Conservation (phyloP, 768 basidiomycete species). For the Gautieria morchelliformis region DNA sequence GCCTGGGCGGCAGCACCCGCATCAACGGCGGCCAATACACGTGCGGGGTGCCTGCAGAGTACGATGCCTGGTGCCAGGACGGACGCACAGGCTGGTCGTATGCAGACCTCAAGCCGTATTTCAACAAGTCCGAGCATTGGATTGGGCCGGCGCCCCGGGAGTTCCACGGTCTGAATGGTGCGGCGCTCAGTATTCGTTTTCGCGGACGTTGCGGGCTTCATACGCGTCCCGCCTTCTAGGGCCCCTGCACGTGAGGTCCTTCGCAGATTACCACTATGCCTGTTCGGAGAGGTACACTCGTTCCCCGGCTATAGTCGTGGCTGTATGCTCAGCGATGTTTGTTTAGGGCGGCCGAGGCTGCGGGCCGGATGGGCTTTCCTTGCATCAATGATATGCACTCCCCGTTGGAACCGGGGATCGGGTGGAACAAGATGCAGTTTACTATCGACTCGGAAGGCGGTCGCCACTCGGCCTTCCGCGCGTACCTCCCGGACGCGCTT, state of each 20-base stretch:
- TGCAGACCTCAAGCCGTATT: too few species aligned
- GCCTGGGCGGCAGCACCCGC: slow-evolving; percentile 10
- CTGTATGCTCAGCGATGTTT: neutral
- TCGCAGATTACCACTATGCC: neutral
- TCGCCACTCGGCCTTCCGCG: too few species aligned
- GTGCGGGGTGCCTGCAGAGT: slow-evolving; percentile 22
- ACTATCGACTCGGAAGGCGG: neutral
- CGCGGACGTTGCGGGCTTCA: neutral
- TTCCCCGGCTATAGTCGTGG: neutral
- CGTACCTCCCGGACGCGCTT: too few species aligned
- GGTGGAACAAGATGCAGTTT: too few species aligned
- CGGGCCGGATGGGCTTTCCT: too few species aligned
- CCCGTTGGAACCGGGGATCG: too few species aligned
- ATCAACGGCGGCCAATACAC: slow-evolving; percentile 15
- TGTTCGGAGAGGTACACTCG: neutral
- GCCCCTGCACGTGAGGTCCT: too few species aligned
- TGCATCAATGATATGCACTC: too few species aligned
- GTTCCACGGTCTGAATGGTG: neutral
- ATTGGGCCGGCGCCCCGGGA: neutral
- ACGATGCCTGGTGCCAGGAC: slow-evolving; percentile 20
- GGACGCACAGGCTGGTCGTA: slow-evolving; percentile 25
- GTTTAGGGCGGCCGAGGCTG: too few species aligned
- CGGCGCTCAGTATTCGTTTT: neutral
- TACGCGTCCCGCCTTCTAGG: neutral
- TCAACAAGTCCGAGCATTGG: slow-evolving; percentile 23